Base-by-base conservation (phyloP, 140 eudicot genomes). In the Senecio squalidus region DNA sequence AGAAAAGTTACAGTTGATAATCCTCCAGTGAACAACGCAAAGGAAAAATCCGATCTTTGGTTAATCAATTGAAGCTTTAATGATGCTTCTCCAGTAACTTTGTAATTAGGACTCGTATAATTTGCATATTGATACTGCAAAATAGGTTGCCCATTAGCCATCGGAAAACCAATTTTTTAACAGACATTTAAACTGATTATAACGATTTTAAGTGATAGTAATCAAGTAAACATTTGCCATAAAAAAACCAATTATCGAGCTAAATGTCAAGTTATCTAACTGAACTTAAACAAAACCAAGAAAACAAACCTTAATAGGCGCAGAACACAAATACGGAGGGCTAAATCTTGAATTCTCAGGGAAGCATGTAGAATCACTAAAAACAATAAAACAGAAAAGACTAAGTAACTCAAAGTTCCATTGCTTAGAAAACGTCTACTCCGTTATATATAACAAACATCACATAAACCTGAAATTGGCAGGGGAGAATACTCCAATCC, bases 401-500 rank as follows among this genome's bases (percentile, higher is more conserved):
- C n/a, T n/a, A n/a, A n/a, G n/a, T n/a, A n/a, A n/a, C n/a, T n/a
- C n/a, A n/a, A n/a, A n/a, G n/a, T n/a, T n/a, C n/a, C n/a, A n/a
- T n/a, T n/a, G n/a, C n/a, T n/a, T n/a, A n/a, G n/a, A n/a, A n/a
- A n/a, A n/a, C n/a, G n/a, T n/a, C n/a, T n/a, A n/a, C n/a, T n/a
- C n/a, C n/a, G n/a, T n/a, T n/a, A n/a, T n/a, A n/a, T n/a, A n/a
- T n/a, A 47, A 46, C 18, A 5, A 48, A 13, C 23, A 31, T 43
- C 31, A 47, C 4, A 80, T 6, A 44, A 40, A 87, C 99, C 95
- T 92, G 80, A 88, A 87, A 74, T 82, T 84, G 51, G 93, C 93
- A 23, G 99, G 99, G 52, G 96, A 92, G 77, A 92, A 92, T 45
- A 92, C 99, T 30, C 96, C 96, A 66, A 92, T 78, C 99, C 99